Evolutionary conservation across 192 early-diverging fungal genomes (phyloP).

Genomic region (Backusella morwellensis): DNA sequence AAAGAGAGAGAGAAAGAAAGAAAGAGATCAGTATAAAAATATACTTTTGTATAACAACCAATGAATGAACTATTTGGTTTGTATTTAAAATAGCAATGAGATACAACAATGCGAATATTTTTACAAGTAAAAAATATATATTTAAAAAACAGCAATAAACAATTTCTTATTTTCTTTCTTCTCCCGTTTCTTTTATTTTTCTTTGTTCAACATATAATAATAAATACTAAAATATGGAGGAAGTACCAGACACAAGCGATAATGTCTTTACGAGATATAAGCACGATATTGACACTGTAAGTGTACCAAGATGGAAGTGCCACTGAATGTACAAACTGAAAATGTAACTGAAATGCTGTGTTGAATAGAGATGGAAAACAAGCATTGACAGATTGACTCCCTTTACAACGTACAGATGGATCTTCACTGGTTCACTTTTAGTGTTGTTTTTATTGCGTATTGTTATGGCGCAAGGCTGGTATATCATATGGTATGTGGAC

Average conservation of each 20-base stretch:
- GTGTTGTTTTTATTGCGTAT: conserved; percentile 75
- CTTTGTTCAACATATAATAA: neutral
- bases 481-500: conserved; percentile 87
- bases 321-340: neutral
- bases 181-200: neutral
- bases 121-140: neutral
- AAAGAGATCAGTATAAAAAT: no score
- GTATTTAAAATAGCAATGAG: neutral
- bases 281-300: neutral
- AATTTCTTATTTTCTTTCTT: neutral
- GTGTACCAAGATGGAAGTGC: neutral
- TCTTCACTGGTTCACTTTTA: conserved; percentile 53
- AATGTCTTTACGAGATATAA: neutral
- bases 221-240: neutral
- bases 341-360: neutral
- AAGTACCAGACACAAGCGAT: neutral
- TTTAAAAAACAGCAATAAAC: neutral
- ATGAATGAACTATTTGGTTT: no score
- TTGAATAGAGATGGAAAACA: conserved; percentile 66
- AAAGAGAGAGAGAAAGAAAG: no score
- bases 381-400: conserved; percentile 84
- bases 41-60: no score
- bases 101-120: neutral
- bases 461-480: conserved; percentile 84
- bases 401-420: conserved; percentile 75